phyloP scores from a whole-genome alignment of 2,329 filamentous ascomycete genomes.

The Calonectria pauciramosa region DNA sequence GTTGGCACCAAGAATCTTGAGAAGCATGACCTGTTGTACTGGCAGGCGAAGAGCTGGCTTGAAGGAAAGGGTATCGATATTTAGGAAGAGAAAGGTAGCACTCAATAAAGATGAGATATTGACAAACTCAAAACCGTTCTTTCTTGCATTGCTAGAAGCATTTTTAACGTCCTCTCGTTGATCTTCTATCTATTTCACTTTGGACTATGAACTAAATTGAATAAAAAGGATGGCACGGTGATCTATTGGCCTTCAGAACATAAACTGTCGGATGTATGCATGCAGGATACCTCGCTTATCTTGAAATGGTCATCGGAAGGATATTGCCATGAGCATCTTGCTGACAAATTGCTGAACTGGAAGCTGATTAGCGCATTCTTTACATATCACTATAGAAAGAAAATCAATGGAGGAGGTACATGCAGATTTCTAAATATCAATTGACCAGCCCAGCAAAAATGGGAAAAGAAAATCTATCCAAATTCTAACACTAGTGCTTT shows the following conservation, averaged over 20 bases:
- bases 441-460: background rate
- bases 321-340: too few species aligned
- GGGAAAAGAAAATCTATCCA: background rate
- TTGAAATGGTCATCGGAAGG: too few species aligned
- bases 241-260: too few species aligned
- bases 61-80: conserved; percentile 54
- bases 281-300: too few species aligned
- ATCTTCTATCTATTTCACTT: too few species aligned
- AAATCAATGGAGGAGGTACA: background rate
- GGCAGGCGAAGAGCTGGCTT: conserved; percentile 58
- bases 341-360: too few species aligned
- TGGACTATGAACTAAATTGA: too few species aligned
- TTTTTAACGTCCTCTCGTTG: too few species aligned
- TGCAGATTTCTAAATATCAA: background rate
- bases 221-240: too few species aligned
- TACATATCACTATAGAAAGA: background rate
- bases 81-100: conserved; percentile 17
- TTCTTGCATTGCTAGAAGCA: background rate
- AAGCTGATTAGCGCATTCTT: background rate
- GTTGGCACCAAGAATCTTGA: conserved; percentile 43
- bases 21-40: conserved; percentile 61
- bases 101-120: background rate
- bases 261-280: too few species aligned
- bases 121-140: too few species aligned
- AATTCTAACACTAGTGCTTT: background rate